phyloP scores from a whole-genome alignment of 176 grass and related monocot species.

The Zoysia japonica region DNA sequence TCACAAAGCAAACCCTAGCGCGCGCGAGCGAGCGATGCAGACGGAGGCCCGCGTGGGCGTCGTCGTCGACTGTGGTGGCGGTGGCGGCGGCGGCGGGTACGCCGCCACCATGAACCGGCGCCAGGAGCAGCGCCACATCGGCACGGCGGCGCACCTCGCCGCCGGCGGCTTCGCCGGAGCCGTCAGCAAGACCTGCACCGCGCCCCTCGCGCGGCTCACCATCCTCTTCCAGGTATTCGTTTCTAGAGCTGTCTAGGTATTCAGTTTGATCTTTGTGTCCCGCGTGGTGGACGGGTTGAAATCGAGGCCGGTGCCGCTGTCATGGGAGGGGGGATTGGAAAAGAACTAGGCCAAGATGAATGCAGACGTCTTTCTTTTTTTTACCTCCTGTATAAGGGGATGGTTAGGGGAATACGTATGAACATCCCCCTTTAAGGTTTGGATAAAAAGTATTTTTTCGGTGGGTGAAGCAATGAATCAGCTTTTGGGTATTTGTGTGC shows the following conservation, averaged over 20 bases:
- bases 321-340: background rate
- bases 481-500: conserved; percentile 12
- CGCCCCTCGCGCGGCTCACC: conserved; percentile 83
- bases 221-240: conserved; percentile 81
- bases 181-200: conserved; percentile 94
- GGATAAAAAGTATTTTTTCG: background rate
- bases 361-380: background rate
- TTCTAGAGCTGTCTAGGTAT: background rate
- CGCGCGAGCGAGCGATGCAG: conserved; percentile 45
- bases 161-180: conserved; percentile 74
- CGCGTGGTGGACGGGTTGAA: conserved; percentile 9
- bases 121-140: conserved; percentile 55
- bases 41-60: conserved; percentile 63
- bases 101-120: conserved; percentile 16
- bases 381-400: background rate
- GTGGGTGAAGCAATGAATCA: background rate
- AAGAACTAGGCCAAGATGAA: background rate
- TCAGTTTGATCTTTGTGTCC: background rate
- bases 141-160: conserved; percentile 64
- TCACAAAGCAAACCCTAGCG: conserved; percentile 15
- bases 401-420: background rate
- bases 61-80: conserved; percentile 54
- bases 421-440: background rate
- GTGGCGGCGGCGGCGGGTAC: conserved; percentile 19
- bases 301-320: background rate